Conservation (phyloP, 2,329 filamentous ascomycete genomes). For the Tolypocladium endophyticum region DNA sequence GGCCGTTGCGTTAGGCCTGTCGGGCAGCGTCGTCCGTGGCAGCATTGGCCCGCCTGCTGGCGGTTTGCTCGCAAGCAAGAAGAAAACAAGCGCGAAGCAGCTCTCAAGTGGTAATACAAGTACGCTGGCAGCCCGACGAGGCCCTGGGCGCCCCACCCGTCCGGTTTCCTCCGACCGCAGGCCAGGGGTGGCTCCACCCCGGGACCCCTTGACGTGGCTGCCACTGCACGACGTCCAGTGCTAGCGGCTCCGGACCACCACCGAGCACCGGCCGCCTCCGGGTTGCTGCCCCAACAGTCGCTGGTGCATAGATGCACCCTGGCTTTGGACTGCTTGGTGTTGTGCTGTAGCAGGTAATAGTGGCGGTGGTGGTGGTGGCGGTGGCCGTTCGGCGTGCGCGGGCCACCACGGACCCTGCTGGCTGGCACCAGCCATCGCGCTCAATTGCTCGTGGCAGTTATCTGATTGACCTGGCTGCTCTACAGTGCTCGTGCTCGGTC, state of each 20-base stretch:
- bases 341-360: neutral
- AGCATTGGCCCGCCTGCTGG: neutral
- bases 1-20: neutral
- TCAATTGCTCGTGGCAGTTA: no score
- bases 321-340: neutral
- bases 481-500: no score
- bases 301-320: neutral
- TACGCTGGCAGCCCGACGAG: no score
- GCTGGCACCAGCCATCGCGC: neutral
- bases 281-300: neutral
- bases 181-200: neutral
- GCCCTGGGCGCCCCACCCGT: neutral
- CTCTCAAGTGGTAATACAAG: no score
- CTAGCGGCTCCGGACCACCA: neutral
- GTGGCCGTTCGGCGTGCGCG: neutral
- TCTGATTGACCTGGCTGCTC: no score
- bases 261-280: neutral
- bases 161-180: constrained; percentile 4
- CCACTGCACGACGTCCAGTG: neutral
- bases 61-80: neutral
- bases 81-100: no score
- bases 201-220: neutral
- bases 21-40: neutral
- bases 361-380: neutral
- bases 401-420: neutral